Base-by-base conservation (phyloP, 2,329 filamentous ascomycete genomes). In the Pyrenophora tritici-repentis region DNA sequence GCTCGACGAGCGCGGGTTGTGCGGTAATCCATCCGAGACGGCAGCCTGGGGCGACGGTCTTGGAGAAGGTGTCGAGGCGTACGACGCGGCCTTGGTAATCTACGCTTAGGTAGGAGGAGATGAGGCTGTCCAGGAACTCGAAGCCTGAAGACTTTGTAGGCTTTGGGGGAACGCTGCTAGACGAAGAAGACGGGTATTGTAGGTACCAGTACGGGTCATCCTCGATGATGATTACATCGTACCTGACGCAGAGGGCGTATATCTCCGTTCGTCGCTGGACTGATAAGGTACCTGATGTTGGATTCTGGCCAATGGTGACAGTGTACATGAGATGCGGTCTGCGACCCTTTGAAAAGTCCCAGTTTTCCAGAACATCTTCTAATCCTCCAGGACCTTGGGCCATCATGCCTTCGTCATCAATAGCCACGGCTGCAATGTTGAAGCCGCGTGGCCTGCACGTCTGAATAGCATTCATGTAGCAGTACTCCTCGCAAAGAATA, bases 171-270 rank as follows among this genome's bases (percentile, higher is more conserved):
- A 49, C 62, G 42, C 37, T 50, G 31, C 61, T 65, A 43, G 77
- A 68, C 7, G 76, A 82, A 0, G 89, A 86, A 0, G 89, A 89
- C 0, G 91, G 90, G 73, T 85, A 97, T 71, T 97, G 93, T 7
- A 97, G 80, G 72, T 94, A 93, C 90, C 91, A 97, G 77, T 97
- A 97, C 5, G 93, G 93, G 56, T 97, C 92, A 65, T 97, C 93
- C 73, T 97, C 93, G 55, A 95, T 77, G 59, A 97, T 96, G 65
- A 97, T 83, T 56, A 97, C 83, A 72, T 97, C 91, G 75, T 90
- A 96, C 69, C 87, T 83, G 70, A 86, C 86, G 75, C 89, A 94
- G 12, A 97, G 71, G 14, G 81, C 83, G 69, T 97, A 97, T 22
- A 97, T 82, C 43, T 91, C 86, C 63, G 84, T 88, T 47, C 90